phyloP scores from a whole-genome alignment of 768 basidiomycete genomes.

The Kwoniella pini region DNA sequence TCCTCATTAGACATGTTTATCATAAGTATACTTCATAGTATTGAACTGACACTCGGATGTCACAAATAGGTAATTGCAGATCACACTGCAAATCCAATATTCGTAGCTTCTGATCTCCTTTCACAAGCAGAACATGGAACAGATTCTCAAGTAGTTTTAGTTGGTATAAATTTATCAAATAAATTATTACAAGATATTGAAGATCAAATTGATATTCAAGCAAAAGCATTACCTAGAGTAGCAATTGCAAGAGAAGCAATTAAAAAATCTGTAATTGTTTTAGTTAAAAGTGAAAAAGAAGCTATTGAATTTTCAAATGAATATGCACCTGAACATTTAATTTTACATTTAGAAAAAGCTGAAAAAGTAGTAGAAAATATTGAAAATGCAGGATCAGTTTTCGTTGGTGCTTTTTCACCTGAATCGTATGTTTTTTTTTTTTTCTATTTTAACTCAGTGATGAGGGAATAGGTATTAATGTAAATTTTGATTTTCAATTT shows the following conservation, averaged over 20 bases:
- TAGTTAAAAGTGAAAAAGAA: slow-evolving; percentile 66
- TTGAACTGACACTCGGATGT: too few relatives aligned
- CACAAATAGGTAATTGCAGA: slow-evolving; percentile 96
- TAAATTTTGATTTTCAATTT: background rate
- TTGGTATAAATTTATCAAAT: slow-evolving; percentile 69
- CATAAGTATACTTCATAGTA: background rate
- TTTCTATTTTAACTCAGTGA: background rate
- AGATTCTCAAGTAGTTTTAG: slow-evolving; percentile 96
- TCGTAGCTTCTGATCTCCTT: slow-evolving; percentile 93
- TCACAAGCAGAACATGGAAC: slow-evolving; percentile 98
- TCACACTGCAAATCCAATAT: slow-evolving; percentile 76
- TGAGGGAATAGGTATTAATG: background rate
- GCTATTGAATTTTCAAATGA: slow-evolving; percentile 91
- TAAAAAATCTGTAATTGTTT: slow-evolving; percentile 85
- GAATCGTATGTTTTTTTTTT: slow-evolving; percentile 67
- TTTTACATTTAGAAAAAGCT: slow-evolving; percentile 80
- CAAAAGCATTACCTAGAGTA: slow-evolving; percentile 78
- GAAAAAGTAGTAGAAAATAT: slow-evolving; percentile 65
- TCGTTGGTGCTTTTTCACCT: slow-evolving; percentile 91
- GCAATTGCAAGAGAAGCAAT: slow-evolving; percentile 89
- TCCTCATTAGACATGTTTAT: background rate
- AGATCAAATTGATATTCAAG: slow-evolving; percentile 80
- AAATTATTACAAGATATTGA: slow-evolving; percentile 71
- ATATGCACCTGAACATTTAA: slow-evolving; percentile 97
- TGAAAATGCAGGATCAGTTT: slow-evolving; percentile 93